These are phyloP conservation scores for Primulina tabacum DNA, from an alignment of 257 asterid species.

Conservation along the genomic window DNA sequence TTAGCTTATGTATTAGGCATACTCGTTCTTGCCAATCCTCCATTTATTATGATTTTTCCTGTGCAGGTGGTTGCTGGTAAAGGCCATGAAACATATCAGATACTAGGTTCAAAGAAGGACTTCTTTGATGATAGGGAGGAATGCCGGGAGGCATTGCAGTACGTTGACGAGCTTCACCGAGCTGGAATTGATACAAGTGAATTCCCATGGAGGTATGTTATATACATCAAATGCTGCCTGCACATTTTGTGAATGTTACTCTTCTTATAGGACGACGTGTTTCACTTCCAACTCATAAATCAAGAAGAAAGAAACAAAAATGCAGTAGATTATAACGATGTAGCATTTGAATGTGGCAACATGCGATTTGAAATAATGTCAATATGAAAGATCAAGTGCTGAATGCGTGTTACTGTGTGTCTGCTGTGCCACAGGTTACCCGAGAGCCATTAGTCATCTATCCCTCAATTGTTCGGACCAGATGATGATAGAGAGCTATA, in stretches of 20 bases:
- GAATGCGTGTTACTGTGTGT: constrained; percentile 10
- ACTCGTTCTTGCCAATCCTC: background rate
- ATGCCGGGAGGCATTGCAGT: constrained; percentile 94
- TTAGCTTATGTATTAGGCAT: constrained; percentile 10
- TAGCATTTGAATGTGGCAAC: background rate
- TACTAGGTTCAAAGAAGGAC: constrained; percentile 84
- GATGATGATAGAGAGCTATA: constrained; percentile 13
- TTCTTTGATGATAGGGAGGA: constrained; percentile 95
- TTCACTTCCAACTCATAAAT: background rate
- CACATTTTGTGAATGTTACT: background rate
- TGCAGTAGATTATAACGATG: background rate
- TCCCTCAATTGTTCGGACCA: constrained; percentile 20
- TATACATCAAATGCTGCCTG: background rate
- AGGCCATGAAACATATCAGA: constrained; percentile 78
- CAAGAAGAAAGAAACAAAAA: background rate
- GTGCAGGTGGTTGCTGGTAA: constrained; percentile 93
- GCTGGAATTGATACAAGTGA: constrained; percentile 98
- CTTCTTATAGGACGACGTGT: background rate
- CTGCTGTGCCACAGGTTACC: constrained; percentile 60
- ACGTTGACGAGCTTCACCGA: constrained; percentile 98
- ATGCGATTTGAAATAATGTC: background rate
- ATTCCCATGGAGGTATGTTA: constrained; percentile 87
- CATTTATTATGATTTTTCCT: background rate
- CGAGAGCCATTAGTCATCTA: constrained; percentile 66
- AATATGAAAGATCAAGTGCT: background rate